These are phyloP conservation scores for Lagenidium sp. DNA, from an alignment of 352 stramenopile genomes.

Conservation along the genomic window DNA sequence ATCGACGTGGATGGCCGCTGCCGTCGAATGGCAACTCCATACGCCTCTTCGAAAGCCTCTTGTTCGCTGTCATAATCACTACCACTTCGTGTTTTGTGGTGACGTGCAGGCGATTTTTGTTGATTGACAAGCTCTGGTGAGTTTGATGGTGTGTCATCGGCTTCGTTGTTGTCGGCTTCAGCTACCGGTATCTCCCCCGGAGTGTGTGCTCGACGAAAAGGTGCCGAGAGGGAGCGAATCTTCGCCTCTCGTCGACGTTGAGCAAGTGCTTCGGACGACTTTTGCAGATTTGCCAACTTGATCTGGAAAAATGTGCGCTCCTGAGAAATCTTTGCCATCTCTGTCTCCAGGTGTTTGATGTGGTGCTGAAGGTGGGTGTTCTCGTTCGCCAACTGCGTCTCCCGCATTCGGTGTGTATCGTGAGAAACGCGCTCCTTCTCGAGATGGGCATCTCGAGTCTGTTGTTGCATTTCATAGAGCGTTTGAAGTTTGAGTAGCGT, in stretches of 20 bases:
- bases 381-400: conserved; percentile 31
- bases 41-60: conserved; percentile 21
- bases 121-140: not conserved
- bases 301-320: conserved; percentile 37
- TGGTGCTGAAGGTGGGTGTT: conserved; percentile 36
- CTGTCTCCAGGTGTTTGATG: conserved; percentile 32
- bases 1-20: not conserved
- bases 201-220: conserved; percentile 13
- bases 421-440: conserved; percentile 33
- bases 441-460: conserved; percentile 21
- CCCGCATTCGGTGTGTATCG: conserved; percentile 23
- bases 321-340: conserved; percentile 32
- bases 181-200: conserved; percentile 1
- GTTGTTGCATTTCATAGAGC: conserved; percentile 48
- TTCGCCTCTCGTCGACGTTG: conserved; percentile 36
- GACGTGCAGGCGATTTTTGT: too few relatives aligned
- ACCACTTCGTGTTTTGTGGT: too few relatives aligned
- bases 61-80: conserved; percentile 29
- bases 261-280: conserved; percentile 26
- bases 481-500: conserved; percentile 59
- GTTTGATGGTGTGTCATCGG: not conserved
- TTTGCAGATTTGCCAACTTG: conserved; percentile 32
- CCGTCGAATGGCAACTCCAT: conserved; percentile 19
- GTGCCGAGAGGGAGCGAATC: conserved; percentile 33
- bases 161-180: not conserved